These are phyloP conservation scores for Aegle marmelos DNA, from an alignment of 345 rosid genomes.

Conservation along the genomic window DNA sequence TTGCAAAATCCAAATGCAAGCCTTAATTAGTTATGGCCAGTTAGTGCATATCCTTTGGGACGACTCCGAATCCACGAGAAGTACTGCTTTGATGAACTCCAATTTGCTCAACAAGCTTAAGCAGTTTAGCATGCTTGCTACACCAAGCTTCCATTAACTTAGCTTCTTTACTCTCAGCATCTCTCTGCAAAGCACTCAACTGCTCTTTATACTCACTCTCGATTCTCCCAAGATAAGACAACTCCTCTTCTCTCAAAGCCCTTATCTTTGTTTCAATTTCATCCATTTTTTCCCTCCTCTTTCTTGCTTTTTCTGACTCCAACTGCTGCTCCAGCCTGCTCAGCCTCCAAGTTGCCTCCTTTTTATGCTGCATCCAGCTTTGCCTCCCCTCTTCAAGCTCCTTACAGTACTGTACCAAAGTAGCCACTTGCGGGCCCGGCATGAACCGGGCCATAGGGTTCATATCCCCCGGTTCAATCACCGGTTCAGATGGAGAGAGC, in stretches of 20 bases:
- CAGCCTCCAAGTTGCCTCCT: slow-evolving; percentile 31
- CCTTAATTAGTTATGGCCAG: too few relatives aligned
- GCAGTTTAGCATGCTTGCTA: slow-evolving; percentile 16
- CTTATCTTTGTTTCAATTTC: slow-evolving; percentile 23
- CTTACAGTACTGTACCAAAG: slow-evolving; percentile 18
- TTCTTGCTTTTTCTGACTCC: slow-evolving; percentile 24
- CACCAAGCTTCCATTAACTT: slow-evolving; percentile 28
- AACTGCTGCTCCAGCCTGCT: slow-evolving; percentile 29
- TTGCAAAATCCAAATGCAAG: too few relatives aligned
- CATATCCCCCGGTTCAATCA: not conserved
- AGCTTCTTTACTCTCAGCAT: slow-evolving; percentile 19
- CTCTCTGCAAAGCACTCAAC: slow-evolving; percentile 17
- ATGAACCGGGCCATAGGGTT: slow-evolving; percentile 3
- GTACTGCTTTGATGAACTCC: slow-evolving; percentile 6
- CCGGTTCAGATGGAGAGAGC: slow-evolving; percentile 16
- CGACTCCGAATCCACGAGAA: not conserved
- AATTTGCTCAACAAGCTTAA: slow-evolving; percentile 19
- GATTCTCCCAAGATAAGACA: slow-evolving; percentile 14
- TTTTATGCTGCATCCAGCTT: slow-evolving; percentile 31
- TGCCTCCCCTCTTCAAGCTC: slow-evolving; percentile 27
- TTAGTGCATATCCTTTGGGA: slow-evolving; percentile 6
- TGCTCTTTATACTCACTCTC: slow-evolving; percentile 23
- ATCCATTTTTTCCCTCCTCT: slow-evolving; percentile 25
- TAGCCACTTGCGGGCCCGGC: slow-evolving; percentile 11
- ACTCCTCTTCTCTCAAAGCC: slow-evolving; percentile 23